Evolutionary conservation across 768 basidiomycete genomes (phyloP).

Genomic region (Rhizopogon vulgaris): DNA sequence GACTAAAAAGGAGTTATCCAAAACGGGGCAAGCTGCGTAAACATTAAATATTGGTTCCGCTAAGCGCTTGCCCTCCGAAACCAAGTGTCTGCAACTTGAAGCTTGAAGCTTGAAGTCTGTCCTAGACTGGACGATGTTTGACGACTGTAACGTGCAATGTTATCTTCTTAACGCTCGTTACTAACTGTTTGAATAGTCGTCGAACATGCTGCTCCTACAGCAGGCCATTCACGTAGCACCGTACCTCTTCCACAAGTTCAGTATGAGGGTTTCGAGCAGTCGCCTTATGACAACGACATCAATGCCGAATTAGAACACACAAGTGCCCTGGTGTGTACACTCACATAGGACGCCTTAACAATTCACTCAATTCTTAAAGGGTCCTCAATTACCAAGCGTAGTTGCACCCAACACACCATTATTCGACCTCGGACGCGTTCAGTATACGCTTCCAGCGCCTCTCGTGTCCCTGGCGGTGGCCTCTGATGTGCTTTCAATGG

Average conservation of each 20-base stretch:
- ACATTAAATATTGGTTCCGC: neutral
- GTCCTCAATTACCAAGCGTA: conserved; percentile 16
- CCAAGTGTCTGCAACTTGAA: neutral
- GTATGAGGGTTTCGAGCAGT: conserved; percentile 87
- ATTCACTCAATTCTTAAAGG: conserved; percentile 22
- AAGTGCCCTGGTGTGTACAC: conserved; percentile 11
- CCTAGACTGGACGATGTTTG: conserved; percentile 43
- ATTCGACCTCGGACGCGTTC: conserved; percentile 84
- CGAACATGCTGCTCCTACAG: conserved; percentile 65
- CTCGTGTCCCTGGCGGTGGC: conserved; percentile 77
- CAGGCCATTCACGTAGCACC: conserved; percentile 26
- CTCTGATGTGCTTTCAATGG: conserved; percentile 86
- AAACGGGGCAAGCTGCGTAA: neutral
- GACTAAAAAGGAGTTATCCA: neutral
- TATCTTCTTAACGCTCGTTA: conserved; percentile 2
- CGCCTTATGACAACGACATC: conserved; percentile 46
- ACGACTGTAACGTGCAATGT: conserved; percentile 41
- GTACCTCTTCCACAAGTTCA: conserved; percentile 53
- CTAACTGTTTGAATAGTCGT: conserved; percentile 52
- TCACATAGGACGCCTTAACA: neutral
- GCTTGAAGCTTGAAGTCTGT: neutral
- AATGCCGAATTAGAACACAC: conserved; percentile 37
- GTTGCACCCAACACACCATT: conserved; percentile 45
- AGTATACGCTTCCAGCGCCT: conserved; percentile 83
- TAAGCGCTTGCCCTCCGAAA: too few relatives aligned